Percentiles rank a stretch among this genome's conserved stretches.
Evolutionary conservation across 495 filamentous ascomycete genomes (phyloP).

Genomic region (Trichoderma erinaceum): DNA sequence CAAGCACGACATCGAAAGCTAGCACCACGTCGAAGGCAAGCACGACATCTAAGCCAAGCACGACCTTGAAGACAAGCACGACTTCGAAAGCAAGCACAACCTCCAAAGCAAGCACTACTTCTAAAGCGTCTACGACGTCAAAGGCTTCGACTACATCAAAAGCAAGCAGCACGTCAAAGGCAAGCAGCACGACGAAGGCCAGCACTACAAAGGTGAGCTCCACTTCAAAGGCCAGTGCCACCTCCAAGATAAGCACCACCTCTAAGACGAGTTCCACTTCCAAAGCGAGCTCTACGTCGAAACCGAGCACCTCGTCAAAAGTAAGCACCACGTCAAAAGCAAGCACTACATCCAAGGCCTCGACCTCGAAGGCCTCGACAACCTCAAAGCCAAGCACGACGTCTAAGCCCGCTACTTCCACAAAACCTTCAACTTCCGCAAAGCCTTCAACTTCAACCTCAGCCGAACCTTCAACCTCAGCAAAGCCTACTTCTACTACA

Average conservation of each 20-base stretch:
- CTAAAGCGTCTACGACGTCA: background rate
- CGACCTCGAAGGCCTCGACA: constrained; percentile 5
- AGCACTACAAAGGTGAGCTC: background rate
- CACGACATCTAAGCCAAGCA: background rate
- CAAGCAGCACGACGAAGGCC: background rate
- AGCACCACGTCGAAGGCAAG: background rate
- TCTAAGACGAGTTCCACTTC: background rate
- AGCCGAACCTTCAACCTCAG: constrained; percentile 18
- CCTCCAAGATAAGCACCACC: background rate
- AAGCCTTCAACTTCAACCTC: constrained; percentile 15
- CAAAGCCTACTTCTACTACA: constrained; percentile 12
- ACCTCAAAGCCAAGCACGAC: background rate
- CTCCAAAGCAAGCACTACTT: too few relatives aligned
- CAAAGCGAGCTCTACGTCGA: background rate
- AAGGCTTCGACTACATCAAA: background rate
- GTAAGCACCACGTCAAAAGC: constrained; percentile 2
- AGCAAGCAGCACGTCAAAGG: background rate
- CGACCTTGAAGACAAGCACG: background rate
- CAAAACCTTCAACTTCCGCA: background rate
- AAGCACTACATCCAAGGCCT: background rate
- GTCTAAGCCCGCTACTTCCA: constrained; percentile 14
- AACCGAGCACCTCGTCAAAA: background rate
- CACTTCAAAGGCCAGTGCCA: background rate
- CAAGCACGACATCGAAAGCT: background rate
- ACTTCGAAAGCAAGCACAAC: background rate